Percentiles rank a stretch among this genome's conserved stretches.
These are phyloP conservation scores for Ogataea hybrid DNA, from an alignment of 1,139 yeast species.

Conservation along the genomic window DNA sequence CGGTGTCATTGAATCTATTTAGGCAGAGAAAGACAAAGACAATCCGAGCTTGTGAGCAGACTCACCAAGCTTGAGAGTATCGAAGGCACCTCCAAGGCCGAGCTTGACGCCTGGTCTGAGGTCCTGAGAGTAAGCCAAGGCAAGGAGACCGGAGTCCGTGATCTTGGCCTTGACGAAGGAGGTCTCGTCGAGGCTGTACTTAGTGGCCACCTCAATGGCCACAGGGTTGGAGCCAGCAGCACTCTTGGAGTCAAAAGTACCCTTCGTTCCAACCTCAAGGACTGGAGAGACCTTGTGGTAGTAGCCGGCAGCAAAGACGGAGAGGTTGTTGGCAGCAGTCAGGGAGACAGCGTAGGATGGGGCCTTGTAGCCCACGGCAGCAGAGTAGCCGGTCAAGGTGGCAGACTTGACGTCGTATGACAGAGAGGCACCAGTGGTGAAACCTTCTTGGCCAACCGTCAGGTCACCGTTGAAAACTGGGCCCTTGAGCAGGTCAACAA, in stretches of 20 bases:
- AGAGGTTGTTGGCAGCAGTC: conserved; percentile 85
- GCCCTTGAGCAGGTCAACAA: conserved; percentile 93
- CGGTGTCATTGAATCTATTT: conserved; percentile 27
- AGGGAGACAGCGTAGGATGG: conserved; percentile 86
- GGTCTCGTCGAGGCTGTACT: conserved; percentile 83
- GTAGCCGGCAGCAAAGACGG: conserved; percentile 93
- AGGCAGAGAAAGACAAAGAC: conserved; percentile 89
- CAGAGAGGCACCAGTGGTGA: conserved; percentile 96
- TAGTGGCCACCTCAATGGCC: conserved; percentile 91
- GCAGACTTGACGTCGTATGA: conserved; percentile 95
- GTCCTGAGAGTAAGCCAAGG: conserved; percentile 90
- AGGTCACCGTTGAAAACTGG: conserved; percentile 95
- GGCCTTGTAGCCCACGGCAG: conserved; percentile 91
- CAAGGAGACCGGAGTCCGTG: conserved; percentile 95
- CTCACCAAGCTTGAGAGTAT: conserved; percentile 93
- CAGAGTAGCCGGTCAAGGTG: conserved; percentile 89
- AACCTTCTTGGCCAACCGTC: conserved; percentile 93
- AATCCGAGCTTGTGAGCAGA: conserved; percentile 98
- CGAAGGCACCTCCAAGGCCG: conserved; percentile 97
- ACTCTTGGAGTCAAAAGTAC: conserved; percentile 89
- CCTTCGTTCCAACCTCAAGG: conserved; percentile 98
- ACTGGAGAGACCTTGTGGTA: conserved; percentile 91
- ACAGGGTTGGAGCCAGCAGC: conserved; percentile 60
- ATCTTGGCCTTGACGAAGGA: conserved; percentile 96
- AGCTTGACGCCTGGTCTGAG: conserved; percentile 96